These are phyloP conservation scores for Gonium pectorale DNA, from an alignment of 139 green algal species.

Conservation along the genomic window DNA sequence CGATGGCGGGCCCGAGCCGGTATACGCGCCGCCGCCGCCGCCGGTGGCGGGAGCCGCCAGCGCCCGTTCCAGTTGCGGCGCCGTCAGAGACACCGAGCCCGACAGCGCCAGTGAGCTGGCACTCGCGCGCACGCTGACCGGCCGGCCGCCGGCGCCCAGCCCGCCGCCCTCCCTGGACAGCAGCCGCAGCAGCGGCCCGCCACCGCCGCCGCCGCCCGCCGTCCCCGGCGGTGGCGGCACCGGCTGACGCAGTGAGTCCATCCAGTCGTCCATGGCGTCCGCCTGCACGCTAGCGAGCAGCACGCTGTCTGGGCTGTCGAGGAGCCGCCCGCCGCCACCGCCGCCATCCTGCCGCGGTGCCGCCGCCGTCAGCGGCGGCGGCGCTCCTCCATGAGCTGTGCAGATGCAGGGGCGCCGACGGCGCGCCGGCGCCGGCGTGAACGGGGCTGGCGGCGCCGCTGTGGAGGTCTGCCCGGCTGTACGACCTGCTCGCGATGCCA, in stretches of 20 bases:
- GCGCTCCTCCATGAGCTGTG: not conserved
- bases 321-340: not conserved
- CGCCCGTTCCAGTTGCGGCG: too few relatives aligned
- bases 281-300: conserved; percentile 7
- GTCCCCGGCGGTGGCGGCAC: not conserved
- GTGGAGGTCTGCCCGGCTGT: too few relatives aligned
- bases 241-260: not conserved
- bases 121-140: not conserved
- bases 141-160: not conserved
- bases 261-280: conserved; percentile 21
- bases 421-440: too few relatives aligned
- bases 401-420: not conserved
- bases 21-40: too few relatives aligned
- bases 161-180: too few relatives aligned
- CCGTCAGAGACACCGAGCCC: not conserved
- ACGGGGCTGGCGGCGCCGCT: too few relatives aligned
- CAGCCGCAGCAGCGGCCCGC: not conserved
- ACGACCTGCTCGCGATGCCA: not conserved
- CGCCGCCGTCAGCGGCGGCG: not conserved
- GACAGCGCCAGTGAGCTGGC: not conserved
- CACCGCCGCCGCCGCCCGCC: not conserved
- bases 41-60: too few relatives aligned
- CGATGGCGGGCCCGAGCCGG: too few relatives aligned
- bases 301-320: conserved; percentile 12
- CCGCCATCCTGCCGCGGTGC: not conserved